These are phyloP conservation scores for Cordyceps cateniannulata DNA, from an alignment of 2,329 filamentous ascomycete genomes.

Conservation along the genomic window DNA sequence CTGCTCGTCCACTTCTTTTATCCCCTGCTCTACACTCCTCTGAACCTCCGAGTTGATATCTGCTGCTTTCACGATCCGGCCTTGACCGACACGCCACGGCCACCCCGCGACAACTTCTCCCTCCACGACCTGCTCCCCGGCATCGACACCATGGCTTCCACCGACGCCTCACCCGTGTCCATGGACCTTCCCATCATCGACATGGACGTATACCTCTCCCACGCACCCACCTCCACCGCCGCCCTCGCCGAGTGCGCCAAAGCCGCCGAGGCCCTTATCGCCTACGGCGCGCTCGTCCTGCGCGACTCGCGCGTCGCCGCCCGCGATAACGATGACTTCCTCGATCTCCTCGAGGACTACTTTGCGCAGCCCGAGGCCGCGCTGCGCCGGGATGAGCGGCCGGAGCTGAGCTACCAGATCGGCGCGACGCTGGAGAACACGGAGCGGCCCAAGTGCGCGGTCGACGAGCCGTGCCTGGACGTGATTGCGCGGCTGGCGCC, in stretches of 20 bases:
- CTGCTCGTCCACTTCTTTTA: too few relatives aligned
- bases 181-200: slow-evolving; percentile 57
- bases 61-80: neutral
- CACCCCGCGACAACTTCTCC: neutral
- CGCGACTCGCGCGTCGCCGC: slow-evolving; percentile 54
- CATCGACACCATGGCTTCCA: neutral
- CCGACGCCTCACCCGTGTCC: slow-evolving; percentile 16
- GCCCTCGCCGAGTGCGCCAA: slow-evolving; percentile 46
- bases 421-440: slow-evolving; percentile 58
- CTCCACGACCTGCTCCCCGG: neutral
- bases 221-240: slow-evolving; percentile 34
- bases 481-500: slow-evolving; percentile 50
- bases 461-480: slow-evolving; percentile 53
- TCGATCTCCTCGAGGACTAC: slow-evolving; percentile 59
- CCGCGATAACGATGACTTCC: slow-evolving; percentile 48
- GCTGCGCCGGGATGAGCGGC: slow-evolving; percentile 47
- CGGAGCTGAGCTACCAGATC: slow-evolving; percentile 53
- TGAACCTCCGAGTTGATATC: neutral
- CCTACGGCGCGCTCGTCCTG: slow-evolving; percentile 53
- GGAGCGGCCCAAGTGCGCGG: slow-evolving; percentile 57
- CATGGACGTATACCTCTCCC: slow-evolving; percentile 49
- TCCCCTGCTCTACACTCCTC: too few relatives aligned
- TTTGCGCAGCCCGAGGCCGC: slow-evolving; percentile 48
- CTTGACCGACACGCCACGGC: neutral
- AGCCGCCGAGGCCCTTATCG: slow-evolving; percentile 50